Conservation (phyloP, 768 basidiomycete genomes). For the Panus rudis region DNA sequence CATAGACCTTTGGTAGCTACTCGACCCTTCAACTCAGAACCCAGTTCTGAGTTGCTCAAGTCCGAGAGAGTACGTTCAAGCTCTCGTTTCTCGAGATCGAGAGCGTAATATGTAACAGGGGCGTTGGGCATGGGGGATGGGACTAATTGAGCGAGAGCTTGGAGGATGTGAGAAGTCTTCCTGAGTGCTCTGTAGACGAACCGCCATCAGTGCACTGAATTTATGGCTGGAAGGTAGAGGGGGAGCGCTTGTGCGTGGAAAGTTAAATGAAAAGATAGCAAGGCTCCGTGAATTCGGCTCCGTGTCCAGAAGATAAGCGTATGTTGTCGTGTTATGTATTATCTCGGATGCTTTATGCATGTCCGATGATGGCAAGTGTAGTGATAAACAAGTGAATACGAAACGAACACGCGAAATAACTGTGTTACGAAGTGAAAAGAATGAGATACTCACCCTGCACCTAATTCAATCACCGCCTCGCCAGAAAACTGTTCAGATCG, state of each 20-base stretch:
- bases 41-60: constrained; percentile 58
- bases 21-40: constrained; percentile 56
- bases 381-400: no score
- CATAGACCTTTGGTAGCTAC: constrained; percentile 79
- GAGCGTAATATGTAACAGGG: constrained; percentile 80
- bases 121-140: constrained; percentile 27
- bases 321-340: no score
- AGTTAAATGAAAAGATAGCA: not conserved
- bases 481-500: constrained; percentile 28
- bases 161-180: constrained; percentile 82
- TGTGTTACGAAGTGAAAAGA: not conserved
- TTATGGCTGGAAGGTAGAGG: no score
- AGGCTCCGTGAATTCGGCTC: no score
- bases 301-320: no score
- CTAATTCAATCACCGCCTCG: constrained; percentile 79
- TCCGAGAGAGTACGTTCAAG: constrained; percentile 71
- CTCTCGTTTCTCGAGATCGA: constrained; percentile 87
- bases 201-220: no score
- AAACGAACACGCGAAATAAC: no score
- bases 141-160: constrained; percentile 55
- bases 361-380: no score
- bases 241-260: not conserved
- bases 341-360: no score
- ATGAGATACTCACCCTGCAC: constrained; percentile 71
- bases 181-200: constrained; percentile 56